Evolutionary conservation across 768 basidiomycete species (phyloP).

Genomic region (Hemileccinum impolitum): DNA sequence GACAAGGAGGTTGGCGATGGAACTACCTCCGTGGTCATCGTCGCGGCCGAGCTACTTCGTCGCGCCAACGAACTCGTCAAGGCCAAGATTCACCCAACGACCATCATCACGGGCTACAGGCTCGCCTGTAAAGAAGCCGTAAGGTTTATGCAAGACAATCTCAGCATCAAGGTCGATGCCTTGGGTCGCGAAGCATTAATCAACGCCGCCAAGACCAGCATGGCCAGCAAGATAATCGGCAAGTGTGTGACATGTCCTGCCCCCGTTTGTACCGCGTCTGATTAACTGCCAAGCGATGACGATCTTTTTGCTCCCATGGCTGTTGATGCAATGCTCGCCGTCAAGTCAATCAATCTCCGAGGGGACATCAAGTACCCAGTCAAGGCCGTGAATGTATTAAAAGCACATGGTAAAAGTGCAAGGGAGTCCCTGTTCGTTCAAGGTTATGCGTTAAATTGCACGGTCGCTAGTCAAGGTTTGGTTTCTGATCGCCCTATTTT

Average conservation of each 20-base stretch:
- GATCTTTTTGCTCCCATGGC: slow-evolving; percentile 98
- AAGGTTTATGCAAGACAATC: slow-evolving; percentile 95
- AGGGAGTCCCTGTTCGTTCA: slow-evolving; percentile 92
- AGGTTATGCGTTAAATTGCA: slow-evolving; percentile 98
- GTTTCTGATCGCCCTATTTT: not conserved
- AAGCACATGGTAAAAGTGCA: slow-evolving; percentile 95
- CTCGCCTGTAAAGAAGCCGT: slow-evolving; percentile 97
- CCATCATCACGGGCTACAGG: slow-evolving; percentile 97
- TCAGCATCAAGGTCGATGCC: slow-evolving; percentile 90
- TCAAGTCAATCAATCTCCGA: slow-evolving; percentile 88
- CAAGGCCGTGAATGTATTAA: slow-evolving; percentile 97
- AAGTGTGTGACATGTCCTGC: slow-evolving; percentile 57
- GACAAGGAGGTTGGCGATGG: slow-evolving; percentile 99
- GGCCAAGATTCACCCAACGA: slow-evolving; percentile 97
- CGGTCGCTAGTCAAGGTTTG: slow-evolving; percentile 96
- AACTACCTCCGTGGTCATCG: slow-evolving; percentile 96
- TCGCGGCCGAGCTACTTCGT: slow-evolving; percentile 94
- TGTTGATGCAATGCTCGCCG: slow-evolving; percentile 97
- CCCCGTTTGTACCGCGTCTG: not conserved
- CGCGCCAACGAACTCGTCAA: slow-evolving; percentile 98
- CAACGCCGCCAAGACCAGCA: slow-evolving; percentile 96
- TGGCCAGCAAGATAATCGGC: slow-evolving; percentile 98
- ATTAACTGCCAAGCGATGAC: slow-evolving; percentile 65
- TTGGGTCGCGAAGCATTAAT: slow-evolving; percentile 90
- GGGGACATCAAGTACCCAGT: slow-evolving; percentile 99